Base-by-base conservation (phyloP, 257 asterid genomes). In the Sherardia arvensis region DNA sequence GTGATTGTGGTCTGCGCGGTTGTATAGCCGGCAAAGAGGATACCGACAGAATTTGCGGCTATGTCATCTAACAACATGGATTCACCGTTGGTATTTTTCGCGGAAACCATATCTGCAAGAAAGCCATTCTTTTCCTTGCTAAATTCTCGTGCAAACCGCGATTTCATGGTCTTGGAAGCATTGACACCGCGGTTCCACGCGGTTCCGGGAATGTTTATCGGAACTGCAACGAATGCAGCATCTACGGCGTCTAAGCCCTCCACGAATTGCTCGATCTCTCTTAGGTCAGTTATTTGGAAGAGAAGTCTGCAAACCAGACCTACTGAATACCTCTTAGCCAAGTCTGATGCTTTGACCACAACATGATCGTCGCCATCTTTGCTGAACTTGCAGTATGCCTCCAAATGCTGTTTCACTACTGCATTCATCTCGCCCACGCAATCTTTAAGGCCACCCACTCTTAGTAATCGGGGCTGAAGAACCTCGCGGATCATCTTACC, bases 11-110 rank as follows among this genome's bases (percentile, higher is more conserved):
- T 45, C 18, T 59, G 54, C 3, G 54, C 38, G 0, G 72, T 60
- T 18, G 48, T 47, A 10, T 60, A 65, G 29, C 64, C 68, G 17
- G 68, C 76, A 5, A 32, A 25, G 1, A 72, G 56, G 59, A 72
- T 26, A 15, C 68, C 72, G 3, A 66, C 23, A 0, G 59, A 51
- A 45, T 47, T n/a, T 20, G 27, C 30, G 25, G 75, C 71, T 10
- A 71, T 45, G 45, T 71, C 76, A 22, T 14, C 0, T 26, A 66
- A 71, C 3, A 23, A 3, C 64, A 61, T 26, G 21, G 38, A 66
- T 51, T 61, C 15, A 1, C 72, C 76, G 21, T 53, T 61, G 20
- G 28, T 68, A 11, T 72, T 72, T 4, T 25, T 15, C 0, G 59
- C 59, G 0, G 14, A 22, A 12, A 72, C 40, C 68, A 72, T 60